A percentile compares a stretch with the other conserved stretches of the same genome.
These are phyloP conservation scores for Tephrocybe sp. DNA, from an alignment of 768 basidiomycete species.

Conservation along the genomic window DNA sequence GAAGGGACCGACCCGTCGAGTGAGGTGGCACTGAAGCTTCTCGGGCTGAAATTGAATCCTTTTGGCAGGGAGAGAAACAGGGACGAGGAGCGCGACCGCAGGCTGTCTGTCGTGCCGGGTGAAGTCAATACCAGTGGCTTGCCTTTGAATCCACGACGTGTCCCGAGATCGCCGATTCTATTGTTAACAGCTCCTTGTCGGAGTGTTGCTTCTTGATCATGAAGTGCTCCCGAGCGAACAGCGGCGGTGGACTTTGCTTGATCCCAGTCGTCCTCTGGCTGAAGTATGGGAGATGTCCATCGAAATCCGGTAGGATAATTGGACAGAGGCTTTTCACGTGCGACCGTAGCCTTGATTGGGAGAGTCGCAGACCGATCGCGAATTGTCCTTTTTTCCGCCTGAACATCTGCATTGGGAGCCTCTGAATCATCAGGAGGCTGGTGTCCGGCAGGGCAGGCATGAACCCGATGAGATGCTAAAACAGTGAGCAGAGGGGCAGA, in stretches of 20 bases:
- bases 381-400: not conserved
- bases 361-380: not conserved
- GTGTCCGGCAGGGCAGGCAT: not conserved
- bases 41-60: conserved; percentile 15
- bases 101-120: conserved; percentile 7
- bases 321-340: conserved; percentile 4
- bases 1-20: conserved; percentile 4
- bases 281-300: not conserved
- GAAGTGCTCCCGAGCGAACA: too few species aligned
- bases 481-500: not conserved
- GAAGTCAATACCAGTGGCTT: conserved; percentile 20
- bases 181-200: conserved; percentile 6
- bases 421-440: not conserved
- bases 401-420: not conserved
- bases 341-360: not conserved
- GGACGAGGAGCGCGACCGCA: conserved; percentile 12
- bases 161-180: conserved; percentile 24
- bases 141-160: conserved; percentile 31
- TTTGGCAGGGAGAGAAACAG: conserved; percentile 21
- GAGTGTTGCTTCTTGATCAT: too few species aligned
- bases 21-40: conserved; percentile 13
- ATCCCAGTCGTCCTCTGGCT: conserved; percentile 2
- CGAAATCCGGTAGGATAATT: conserved; percentile 7
- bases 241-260: not conserved
- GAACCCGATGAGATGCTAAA: not conserved